A percentile compares a stretch with the other conserved stretches of the same genome.
Evolutionary conservation across 495 filamentous ascomycete genomes (phyloP).

Genomic region (Rhizodiscina lignyota): DNA sequence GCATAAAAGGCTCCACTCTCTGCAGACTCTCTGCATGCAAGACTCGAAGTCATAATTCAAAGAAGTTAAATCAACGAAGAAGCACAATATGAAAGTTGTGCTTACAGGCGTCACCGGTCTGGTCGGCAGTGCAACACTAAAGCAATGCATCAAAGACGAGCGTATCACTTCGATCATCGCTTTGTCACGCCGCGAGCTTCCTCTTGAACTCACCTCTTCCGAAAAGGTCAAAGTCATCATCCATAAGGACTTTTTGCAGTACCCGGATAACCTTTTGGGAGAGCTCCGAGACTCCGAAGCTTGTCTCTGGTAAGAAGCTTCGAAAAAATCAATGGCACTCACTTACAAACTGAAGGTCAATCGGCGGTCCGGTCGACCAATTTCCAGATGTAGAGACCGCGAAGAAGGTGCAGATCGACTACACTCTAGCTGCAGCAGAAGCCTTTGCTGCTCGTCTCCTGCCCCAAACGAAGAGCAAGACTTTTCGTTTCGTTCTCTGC

Average conservation of each 20-base stretch:
- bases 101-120: constrained; percentile 4
- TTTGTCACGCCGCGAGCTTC: constrained; percentile 1
- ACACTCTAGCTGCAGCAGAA: constrained; percentile 2
- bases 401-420: constrained; percentile 3
- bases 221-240: constrained; percentile 2
- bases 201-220: background rate
- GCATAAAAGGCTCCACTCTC: too few species aligned
- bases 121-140: constrained; percentile 5
- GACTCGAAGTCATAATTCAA: too few species aligned
- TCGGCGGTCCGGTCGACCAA: too few species aligned
- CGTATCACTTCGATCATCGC: constrained; percentile 4
- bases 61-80: too few species aligned
- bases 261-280: constrained; percentile 4
- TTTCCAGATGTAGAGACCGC: background rate
- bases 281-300: constrained; percentile 4
- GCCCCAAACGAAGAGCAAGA: constrained; percentile 1
- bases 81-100: constrained; percentile 5
- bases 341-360: too few species aligned
- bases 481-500: constrained; percentile 4
- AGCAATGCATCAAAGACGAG: constrained; percentile 3
- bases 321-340: too few species aligned
- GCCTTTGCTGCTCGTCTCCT: constrained; percentile 3
- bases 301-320: constrained; percentile 6
- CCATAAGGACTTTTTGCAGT: constrained; percentile 2
- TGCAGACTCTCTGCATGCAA: too few species aligned